Conservation (phyloP, 164 flowering plant genomes). For the Berberis vulgaris region DNA sequence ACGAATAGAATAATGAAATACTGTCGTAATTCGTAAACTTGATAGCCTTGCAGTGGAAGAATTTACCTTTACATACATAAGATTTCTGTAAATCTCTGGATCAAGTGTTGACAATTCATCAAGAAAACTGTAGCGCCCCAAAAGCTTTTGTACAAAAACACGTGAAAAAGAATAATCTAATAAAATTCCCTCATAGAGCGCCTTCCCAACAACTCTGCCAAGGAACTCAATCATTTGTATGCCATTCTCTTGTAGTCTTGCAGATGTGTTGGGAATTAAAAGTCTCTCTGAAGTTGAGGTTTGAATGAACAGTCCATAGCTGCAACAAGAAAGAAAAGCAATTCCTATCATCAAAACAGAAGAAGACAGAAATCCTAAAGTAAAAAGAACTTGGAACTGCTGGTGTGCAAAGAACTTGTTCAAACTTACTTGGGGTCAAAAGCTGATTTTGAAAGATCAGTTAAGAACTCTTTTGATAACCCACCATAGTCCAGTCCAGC, state of each 20-base stretch:
- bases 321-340: slow-evolving; percentile 15
- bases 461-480: slow-evolving; percentile 86
- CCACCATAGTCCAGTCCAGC: slow-evolving; percentile 99
- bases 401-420: background rate
- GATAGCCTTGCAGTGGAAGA: background rate
- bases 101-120: slow-evolving; percentile 96
- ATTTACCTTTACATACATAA: slow-evolving; percentile 94
- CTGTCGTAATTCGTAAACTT: too few relatives aligned
- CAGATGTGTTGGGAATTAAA: slow-evolving; percentile 75
- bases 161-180: slow-evolving; percentile 95
- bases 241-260: slow-evolving; percentile 72
- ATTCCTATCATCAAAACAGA: background rate
- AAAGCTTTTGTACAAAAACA: slow-evolving; percentile 91
- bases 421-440: slow-evolving; percentile 81
- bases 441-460: slow-evolving; percentile 82
- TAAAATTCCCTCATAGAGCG: slow-evolving; percentile 97
- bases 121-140: slow-evolving; percentile 97
- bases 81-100: slow-evolving; percentile 92
- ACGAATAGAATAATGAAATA: too few relatives aligned
- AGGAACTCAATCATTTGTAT: slow-evolving; percentile 94
- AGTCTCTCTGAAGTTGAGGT: slow-evolving; percentile 81
- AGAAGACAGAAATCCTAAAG: background rate
- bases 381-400: slow-evolving; percentile 3
- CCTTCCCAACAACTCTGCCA: slow-evolving; percentile 98
- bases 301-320: slow-evolving; percentile 90